Percentiles rank a stretch among this genome's conserved stretches.
Evolutionary conservation across 768 basidiomycete species (phyloP).

Genomic region (Boletus tylopilopsis): DNA sequence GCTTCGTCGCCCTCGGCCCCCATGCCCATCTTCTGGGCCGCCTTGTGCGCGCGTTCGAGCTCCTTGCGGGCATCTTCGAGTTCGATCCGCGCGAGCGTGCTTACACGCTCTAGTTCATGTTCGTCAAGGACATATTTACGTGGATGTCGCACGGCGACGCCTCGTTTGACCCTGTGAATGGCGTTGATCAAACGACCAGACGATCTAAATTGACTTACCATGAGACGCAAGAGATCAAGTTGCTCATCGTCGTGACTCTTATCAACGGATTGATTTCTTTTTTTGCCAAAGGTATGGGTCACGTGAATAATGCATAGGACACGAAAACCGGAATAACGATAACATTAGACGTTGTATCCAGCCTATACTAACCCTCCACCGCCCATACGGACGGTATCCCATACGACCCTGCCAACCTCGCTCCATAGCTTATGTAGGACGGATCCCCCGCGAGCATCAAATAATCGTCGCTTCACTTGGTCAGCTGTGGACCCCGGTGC

Average conservation of each 20-base stretch:
- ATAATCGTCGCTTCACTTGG: constrained; percentile 53
- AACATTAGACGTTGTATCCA: constrained; percentile 3
- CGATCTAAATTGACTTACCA: constrained; percentile 36
- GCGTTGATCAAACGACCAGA: neutral
- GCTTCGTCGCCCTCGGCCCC: constrained; percentile 64
- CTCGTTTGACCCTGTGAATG: constrained; percentile 66
- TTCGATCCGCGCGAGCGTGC: constrained; percentile 79
- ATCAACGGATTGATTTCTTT: too few species aligned
- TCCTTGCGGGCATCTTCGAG: constrained; percentile 88
- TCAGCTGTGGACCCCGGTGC: constrained; percentile 44
- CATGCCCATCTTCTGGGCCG: constrained; percentile 66
- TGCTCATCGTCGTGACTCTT: constrained; percentile 49
- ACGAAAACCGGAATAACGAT: constrained; percentile 11
- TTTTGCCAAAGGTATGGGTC: constrained; percentile 1
- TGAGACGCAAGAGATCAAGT: constrained; percentile 68
- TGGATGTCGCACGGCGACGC: constrained; percentile 71
- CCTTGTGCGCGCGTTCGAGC: constrained; percentile 76
- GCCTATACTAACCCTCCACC: constrained; percentile 69
- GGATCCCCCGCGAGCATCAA: constrained; percentile 37
- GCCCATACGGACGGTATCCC: constrained; percentile 72
- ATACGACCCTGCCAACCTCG: constrained; percentile 48
- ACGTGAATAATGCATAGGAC: constrained; percentile 12
- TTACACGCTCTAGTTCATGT: constrained; percentile 84
- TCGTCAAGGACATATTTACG: constrained; percentile 89
- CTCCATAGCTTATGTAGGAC: constrained; percentile 44